phyloP scores from a whole-genome alignment of 148 eudicot genomes.

The Vaccinium macrocarpon region DNA sequence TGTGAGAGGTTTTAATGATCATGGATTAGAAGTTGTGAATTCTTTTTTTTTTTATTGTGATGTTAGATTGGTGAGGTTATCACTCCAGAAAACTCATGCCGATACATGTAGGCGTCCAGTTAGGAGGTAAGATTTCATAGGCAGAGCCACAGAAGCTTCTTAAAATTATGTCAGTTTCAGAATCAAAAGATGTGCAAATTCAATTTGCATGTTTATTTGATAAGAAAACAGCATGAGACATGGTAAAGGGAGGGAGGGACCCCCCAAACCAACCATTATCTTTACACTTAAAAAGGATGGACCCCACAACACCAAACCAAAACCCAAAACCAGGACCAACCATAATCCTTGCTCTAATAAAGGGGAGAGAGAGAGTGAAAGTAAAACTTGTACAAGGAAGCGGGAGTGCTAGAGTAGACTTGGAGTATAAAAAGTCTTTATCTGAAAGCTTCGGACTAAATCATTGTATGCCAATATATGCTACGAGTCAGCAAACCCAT shows the following conservation, averaged over 20 bases:
- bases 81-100: neutral
- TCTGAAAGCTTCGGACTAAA: neutral
- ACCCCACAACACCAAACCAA: neutral
- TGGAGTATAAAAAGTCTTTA: neutral
- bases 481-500: neutral
- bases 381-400: neutral
- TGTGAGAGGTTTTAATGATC: neutral
- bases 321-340: neutral
- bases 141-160: neutral
- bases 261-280: neutral
- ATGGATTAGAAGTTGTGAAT: neutral
- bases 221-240: neutral
- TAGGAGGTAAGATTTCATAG: neutral
- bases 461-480: neutral
- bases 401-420: neutral
- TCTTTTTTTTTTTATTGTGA: neutral
- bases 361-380: neutral
- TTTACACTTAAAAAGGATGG: neutral
- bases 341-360: neutral
- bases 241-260: neutral
- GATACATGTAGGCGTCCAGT: neutral
- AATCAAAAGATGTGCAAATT: neutral
- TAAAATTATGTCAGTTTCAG: neutral
- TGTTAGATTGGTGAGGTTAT: neutral
- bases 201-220: neutral